Conservation (phyloP, 1,139 yeast genomes). For the Hyphopichia burtonii region DNA sequence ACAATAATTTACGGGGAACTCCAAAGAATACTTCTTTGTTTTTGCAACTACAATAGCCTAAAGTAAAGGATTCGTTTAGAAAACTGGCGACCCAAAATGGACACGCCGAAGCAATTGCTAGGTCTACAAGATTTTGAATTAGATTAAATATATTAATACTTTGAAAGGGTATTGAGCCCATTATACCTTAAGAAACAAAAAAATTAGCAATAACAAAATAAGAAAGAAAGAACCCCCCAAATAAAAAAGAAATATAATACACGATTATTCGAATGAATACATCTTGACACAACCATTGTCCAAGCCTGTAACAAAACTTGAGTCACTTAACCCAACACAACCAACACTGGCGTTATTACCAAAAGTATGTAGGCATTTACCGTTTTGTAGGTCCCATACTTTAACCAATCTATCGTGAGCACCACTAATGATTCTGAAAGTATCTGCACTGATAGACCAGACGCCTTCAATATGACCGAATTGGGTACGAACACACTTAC, state of each 20-base stretch:
- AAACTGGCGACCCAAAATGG: too few relatives aligned
- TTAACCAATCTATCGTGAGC: slow-evolving; percentile 89
- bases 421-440: slow-evolving; percentile 89
- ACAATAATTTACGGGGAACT: too few relatives aligned
- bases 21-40: too few relatives aligned
- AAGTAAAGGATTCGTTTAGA: too few relatives aligned
- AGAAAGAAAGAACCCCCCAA: neutral
- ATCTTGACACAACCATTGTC: slow-evolving; percentile 83
- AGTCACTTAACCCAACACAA: slow-evolving; percentile 88
- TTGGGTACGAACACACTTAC: slow-evolving; percentile 86
- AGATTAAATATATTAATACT: too few relatives aligned
- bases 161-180: too few relatives aligned
- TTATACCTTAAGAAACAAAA: neutral
- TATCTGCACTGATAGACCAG: slow-evolving; percentile 95
- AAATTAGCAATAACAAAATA: neutral
- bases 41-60: too few relatives aligned
- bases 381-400: slow-evolving; percentile 94
- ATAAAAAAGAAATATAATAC: neutral
- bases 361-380: slow-evolving; percentile 91
- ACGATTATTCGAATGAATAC: slow-evolving; percentile 64
- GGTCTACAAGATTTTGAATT: too few relatives aligned
- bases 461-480: slow-evolving; percentile 98
- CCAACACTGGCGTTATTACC: slow-evolving; percentile 74
- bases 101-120: too few relatives aligned
- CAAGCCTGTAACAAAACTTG: slow-evolving; percentile 85